Evolutionary conservation across 495 filamentous ascomycete genomes (phyloP), one percentile per base, ranked within the genome.

Genomic region (Penicillium angulare): DNA sequence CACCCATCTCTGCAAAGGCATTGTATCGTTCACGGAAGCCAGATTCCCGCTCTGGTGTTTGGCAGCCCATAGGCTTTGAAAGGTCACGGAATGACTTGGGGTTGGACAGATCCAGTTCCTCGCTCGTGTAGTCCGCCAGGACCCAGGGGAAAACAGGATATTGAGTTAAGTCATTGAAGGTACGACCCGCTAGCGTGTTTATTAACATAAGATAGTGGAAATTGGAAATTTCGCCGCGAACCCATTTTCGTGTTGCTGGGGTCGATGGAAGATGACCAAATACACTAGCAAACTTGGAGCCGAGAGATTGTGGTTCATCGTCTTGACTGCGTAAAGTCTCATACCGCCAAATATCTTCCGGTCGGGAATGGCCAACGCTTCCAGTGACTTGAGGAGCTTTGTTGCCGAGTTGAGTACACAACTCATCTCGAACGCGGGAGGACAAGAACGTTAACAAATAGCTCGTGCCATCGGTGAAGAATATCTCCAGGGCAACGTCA

Each of bases 61-160:
- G 93, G n/a, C 88, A 90, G 10, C 95, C 95, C 90, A 98, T 97
- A 0, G 93, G 93, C 61, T 92, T 97, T 0, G 90, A 89, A 24
- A 98, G 69, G 64, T 98, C 92, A 50, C 93, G 80, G 71, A 96
- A 98, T 13, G 82, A 87, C 21, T 83, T 80, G 3, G 90, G 89
- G 59, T 97, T 81, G 38, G 82, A 81, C 27, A 98, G 71, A 58
- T 97, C 90, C 23, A 98, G 76, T 55, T 97, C 90, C n/a, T 96
- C 88, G 64, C 92, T 96, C 4, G 89, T 93, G 67, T 97, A 97
- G 63, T 98, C 92, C 5, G 92, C 89, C 21, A 98, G 68, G 12
- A 98, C 85, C 93, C 93, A 98, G 9, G 93, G 93, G 60, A 98
- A 98, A 17, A 98, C 93, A 0, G 93, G 93, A 60, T 98, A 98